A percentile compares a stretch with the other conserved stretches of the same genome.
phyloP scores from a whole-genome alignment of 2,329 filamentous ascomycete species.

The Cadophora sp. region DNA sequence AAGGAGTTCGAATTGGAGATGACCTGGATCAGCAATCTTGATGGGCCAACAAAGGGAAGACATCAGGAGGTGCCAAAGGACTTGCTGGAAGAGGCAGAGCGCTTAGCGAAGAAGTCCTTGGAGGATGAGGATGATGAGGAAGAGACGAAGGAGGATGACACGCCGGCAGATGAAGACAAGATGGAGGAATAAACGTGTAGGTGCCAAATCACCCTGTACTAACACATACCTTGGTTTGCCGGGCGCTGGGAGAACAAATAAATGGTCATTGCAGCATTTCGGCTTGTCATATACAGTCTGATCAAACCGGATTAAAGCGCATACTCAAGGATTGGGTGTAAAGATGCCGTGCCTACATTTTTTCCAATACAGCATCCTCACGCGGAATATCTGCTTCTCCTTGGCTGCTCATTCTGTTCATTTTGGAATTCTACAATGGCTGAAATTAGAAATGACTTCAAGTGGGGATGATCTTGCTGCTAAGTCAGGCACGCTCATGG shows the following conservation, averaged over 20 bases:
- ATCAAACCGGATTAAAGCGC: background rate
- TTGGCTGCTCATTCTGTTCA: too few species aligned
- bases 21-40: conserved; percentile 90
- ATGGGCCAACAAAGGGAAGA: conserved; percentile 89
- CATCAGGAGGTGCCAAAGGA: conserved; percentile 95
- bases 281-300: background rate
- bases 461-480: too few species aligned
- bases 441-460: too few species aligned
- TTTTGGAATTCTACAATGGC: too few species aligned
- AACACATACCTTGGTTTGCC: conserved; percentile 35
- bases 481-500: too few species aligned
- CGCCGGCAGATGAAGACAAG: conserved; percentile 71
- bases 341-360: too few species aligned
- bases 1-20: conserved; percentile 99
- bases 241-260: conserved; percentile 17
- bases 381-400: too few species aligned
- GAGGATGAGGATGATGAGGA: conserved; percentile 86
- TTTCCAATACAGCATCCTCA: too few species aligned
- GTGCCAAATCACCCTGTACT: conserved; percentile 41
- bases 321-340: too few species aligned
- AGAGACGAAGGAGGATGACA: conserved; percentile 67
- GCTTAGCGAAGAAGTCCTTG: conserved; percentile 86
- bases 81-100: conserved; percentile 89
- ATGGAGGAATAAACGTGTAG: conserved; percentile 79
- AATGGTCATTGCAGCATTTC: conserved; percentile 10